These are phyloP conservation scores for Nicotiana obtusifolia DNA, from an alignment of 257 asterid genomes.

Conservation along the genomic window DNA sequence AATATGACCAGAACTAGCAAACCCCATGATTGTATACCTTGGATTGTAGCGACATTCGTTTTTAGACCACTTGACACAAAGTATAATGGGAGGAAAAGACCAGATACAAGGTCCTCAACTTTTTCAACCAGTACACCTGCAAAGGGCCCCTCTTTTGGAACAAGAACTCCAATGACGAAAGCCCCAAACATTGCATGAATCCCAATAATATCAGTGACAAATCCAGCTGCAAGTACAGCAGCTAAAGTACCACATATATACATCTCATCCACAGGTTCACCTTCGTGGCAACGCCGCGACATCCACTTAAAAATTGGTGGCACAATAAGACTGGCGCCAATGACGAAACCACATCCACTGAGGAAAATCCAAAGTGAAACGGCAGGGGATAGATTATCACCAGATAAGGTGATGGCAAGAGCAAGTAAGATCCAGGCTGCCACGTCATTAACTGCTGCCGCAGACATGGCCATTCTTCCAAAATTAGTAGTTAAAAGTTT, in stretches of 20 bases:
- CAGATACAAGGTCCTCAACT: conserved; percentile 83
- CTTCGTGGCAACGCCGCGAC: conserved; percentile 49
- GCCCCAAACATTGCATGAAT: conserved; percentile 94
- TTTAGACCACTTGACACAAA: conserved; percentile 83
- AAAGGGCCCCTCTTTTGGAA: conserved; percentile 78
- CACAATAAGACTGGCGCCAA: conserved; percentile 24
- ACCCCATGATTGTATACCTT: conserved; percentile 74
- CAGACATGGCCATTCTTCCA: conserved; percentile 82
- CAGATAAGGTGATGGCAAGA: conserved; percentile 65
- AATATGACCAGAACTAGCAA: conserved; percentile 57
- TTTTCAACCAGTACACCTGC: conserved; percentile 71
- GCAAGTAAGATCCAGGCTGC: conserved; percentile 87
- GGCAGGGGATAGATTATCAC: conserved; percentile 41
- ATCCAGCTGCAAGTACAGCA: conserved; percentile 66
- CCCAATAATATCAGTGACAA: conserved; percentile 65
- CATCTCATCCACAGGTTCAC: conserved; percentile 68
- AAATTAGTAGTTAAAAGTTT: conserved; percentile 74
- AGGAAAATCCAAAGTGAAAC: conserved; percentile 69
- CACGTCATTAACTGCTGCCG: conserved; percentile 81
- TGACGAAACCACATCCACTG: conserved; percentile 49
- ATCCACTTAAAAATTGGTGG: conserved; percentile 65
- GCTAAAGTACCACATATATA: conserved; percentile 58
- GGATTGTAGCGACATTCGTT: conserved; percentile 69
- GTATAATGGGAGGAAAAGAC: conserved; percentile 73
- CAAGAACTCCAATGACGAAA: conserved; percentile 67